phyloP scores from a whole-genome alignment of 441 rosid species.

The Oxalis stricta region DNA sequence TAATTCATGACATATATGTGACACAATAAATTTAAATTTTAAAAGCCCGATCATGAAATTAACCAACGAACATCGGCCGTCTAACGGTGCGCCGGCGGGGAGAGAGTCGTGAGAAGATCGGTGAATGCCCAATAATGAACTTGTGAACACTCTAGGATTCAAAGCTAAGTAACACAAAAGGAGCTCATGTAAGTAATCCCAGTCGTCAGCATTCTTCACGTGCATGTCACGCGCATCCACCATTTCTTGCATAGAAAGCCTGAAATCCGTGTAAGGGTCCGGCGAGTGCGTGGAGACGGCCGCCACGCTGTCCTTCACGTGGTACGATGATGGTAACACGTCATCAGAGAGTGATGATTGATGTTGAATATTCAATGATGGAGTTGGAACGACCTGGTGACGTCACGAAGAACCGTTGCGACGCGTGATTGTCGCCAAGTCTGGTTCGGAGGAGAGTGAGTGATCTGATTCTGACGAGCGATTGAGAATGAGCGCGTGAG shows the following conservation, averaged over 20 bases:
- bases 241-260: constrained; percentile 92
- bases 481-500: constrained; percentile 8
- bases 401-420: constrained; percentile 79
- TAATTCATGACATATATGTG: no score
- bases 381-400: constrained; percentile 83
- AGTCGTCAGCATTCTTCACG: constrained; percentile 35
- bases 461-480: no score
- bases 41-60: constrained; percentile 3
- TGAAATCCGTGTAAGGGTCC: constrained; percentile 69
- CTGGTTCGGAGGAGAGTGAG: constrained; percentile 19
- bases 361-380: constrained; percentile 51
- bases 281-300: constrained; percentile 59
- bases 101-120: constrained; percentile 54
- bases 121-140: constrained; percentile 66
- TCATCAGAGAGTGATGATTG: constrained; percentile 18
- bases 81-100: constrained; percentile 14
- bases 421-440: constrained; percentile 52
- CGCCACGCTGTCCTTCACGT: constrained; percentile 31
- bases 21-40: background rate
- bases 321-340: no score
- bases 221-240: constrained; percentile 58
- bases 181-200: constrained; percentile 70
- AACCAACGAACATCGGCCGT: constrained; percentile 1
- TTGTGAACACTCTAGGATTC: constrained; percentile 60
- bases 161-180: constrained; percentile 54